Conservation (phyloP, 106 monocot species). For the Hemerocallis citrina region DNA sequence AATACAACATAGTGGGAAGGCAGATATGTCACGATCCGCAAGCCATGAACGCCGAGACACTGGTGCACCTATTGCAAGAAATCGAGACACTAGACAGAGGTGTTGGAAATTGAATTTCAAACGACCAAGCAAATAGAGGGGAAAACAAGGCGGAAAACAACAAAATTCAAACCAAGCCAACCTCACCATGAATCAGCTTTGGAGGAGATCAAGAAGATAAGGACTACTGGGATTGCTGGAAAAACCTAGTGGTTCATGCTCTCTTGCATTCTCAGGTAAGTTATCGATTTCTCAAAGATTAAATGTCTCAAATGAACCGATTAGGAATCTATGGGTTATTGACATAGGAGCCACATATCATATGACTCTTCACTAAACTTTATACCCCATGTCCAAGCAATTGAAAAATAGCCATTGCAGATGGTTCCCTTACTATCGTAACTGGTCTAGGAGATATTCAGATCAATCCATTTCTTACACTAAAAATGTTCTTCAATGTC, state of each 20-base stretch:
- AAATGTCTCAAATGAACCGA: background rate
- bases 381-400: background rate
- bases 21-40: background rate
- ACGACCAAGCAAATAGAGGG: background rate
- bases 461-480: too few relatives aligned
- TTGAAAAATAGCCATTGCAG: background rate
- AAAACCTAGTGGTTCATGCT: constrained; percentile 1
- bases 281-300: background rate
- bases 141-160: too few relatives aligned
- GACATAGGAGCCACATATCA: background rate
- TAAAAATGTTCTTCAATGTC: background rate
- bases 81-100: background rate
- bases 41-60: background rate
- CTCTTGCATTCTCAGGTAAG: background rate
- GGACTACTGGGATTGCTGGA: background rate
- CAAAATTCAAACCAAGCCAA: too few relatives aligned
- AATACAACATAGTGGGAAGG: background rate
- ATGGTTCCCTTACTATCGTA: background rate
- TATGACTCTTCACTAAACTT: background rate
- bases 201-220: background rate
- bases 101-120: background rate
- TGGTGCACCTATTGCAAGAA: background rate
- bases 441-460: background rate
- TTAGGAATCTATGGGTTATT: background rate
- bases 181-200: background rate